A percentile compares a stretch with the other conserved stretches of the same genome.
These are phyloP conservation scores for Solanum acaule DNA, from an alignment of 257 asterid species.

Conservation along the genomic window DNA sequence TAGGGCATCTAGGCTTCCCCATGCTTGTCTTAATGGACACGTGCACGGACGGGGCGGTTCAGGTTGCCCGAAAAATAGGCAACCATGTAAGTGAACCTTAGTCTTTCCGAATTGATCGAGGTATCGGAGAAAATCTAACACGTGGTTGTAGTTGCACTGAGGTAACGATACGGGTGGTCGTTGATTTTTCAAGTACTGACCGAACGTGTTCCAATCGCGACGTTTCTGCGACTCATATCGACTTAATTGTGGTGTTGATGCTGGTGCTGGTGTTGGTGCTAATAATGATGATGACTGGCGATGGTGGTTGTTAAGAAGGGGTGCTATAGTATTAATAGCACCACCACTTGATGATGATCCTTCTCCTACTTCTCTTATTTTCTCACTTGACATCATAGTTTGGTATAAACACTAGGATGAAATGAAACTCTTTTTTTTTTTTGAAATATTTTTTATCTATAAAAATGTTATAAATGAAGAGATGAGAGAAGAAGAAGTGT, in stretches of 20 bases:
- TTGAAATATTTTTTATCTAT: not conserved
- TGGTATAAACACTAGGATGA: not conserved
- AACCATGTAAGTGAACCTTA: not conserved
- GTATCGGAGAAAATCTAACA: not conserved
- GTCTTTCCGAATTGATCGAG: constrained; percentile 2
- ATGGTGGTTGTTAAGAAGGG: not conserved
- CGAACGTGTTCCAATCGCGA: constrained; percentile 4
- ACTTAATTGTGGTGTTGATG: not conserved
- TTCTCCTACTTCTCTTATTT: not conserved
- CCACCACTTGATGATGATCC: not conserved
- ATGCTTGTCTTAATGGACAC: constrained; percentile 8
- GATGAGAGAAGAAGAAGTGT: not conserved
- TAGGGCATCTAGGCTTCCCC: constrained; percentile 5
- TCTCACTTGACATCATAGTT: not conserved
- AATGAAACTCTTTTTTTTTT: not conserved
- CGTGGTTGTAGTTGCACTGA: not conserved
- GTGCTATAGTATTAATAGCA: not conserved
- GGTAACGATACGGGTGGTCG: not conserved
- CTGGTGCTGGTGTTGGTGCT: not conserved
- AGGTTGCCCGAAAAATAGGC: not conserved
- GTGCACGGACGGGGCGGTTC: constrained; percentile 2
- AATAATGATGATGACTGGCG: not conserved
- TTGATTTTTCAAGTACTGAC: not conserved
- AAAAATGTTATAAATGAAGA: not conserved
- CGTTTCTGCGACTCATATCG: not conserved